A percentile compares a stretch with the other conserved stretches of the same genome.
These are phyloP conservation scores for Globisporangium nodosum DNA, from an alignment of 352 stramenopile genomes.

Conservation along the genomic window DNA sequence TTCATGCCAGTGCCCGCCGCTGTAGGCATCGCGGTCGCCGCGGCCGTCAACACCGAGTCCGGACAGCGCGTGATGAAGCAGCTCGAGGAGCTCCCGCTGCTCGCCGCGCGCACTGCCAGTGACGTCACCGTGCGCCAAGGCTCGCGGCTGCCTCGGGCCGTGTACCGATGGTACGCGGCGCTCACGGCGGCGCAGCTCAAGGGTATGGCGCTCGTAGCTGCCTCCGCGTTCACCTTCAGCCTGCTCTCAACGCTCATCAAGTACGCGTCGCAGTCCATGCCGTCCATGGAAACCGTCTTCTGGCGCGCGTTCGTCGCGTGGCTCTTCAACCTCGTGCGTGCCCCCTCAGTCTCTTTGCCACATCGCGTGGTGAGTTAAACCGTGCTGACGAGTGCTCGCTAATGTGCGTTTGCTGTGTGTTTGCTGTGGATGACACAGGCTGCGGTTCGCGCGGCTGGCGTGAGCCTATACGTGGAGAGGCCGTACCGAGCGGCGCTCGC, in stretches of 20 bases:
- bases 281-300: constrained; percentile 59
- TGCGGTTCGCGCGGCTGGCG: constrained; percentile 24
- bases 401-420: background rate
- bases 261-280: constrained; percentile 38
- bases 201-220: constrained; percentile 35
- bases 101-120: constrained; percentile 22
- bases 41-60: constrained; percentile 4
- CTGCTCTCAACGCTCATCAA: constrained; percentile 59
- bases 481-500: constrained; percentile 29
- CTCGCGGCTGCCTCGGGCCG: background rate
- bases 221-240: constrained; percentile 53
- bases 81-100: constrained; percentile 34
- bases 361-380: too few species aligned
- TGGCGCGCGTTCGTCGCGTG: constrained; percentile 54
- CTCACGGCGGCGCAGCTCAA: constrained; percentile 12
- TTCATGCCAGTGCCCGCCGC: constrained; percentile 6
- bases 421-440: constrained; percentile 13
- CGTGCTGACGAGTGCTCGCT: too few species aligned
- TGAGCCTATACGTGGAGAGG: constrained; percentile 27
- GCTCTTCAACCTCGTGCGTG: constrained; percentile 43
- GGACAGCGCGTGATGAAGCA: constrained; percentile 34
- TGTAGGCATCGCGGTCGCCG: constrained; percentile 8
- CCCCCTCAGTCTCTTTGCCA: too few species aligned
- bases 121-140: constrained; percentile 1
- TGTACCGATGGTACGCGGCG: constrained; percentile 10